Evolutionary conservation across 495 filamentous ascomycete genomes (phyloP), one percentile per base, ranked within the genome.

Genomic region (Chaetomidium leptoderma): DNA sequence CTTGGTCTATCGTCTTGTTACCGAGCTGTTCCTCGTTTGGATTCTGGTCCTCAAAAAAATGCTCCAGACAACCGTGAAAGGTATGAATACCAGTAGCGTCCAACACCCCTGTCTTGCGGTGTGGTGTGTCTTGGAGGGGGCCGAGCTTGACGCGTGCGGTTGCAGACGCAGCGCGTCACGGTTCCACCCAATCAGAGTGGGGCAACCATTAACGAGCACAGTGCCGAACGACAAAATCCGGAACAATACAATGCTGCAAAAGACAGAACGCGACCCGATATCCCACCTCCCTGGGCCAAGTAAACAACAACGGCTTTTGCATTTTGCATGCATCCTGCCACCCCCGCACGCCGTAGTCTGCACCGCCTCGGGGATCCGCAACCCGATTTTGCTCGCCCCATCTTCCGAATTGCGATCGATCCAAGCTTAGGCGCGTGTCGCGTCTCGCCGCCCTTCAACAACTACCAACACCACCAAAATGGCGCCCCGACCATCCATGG

Each of bases 401-500:
- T 8, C 35, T 11, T 7, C 17, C 24, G 33, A 17, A 52, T 40
- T 52, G 23, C 35, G 29, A 14, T 13, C 35, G 6, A 42, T 10
- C 36, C 36, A 17, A 42, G 8, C 39, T 19, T 13, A 2, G 39
- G 13, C 23, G 26, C 19, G 17, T 4, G 14, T 19, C 51, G 14
- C 55, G 33, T 54, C 51, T 43, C 36, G 27, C 24, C 7, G 10
- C 13, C 7, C 21, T 27, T 29, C 6, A 11, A 14, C 33, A 9
- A 3, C 9, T 6, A 11, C 16, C 14, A n/a, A 27, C 26, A 40
- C 24, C 35, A 43, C 39, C 61, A n/a, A 60, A 23, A 72, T 72
- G 68, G 65, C 68, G 63, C 69, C 68, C 32, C 62, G 67, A 55
- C 55, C 65, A 58, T 63, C 69, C 32, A 59, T 68, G 58, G 68